Percentiles rank a stretch among this genome's conserved stretches.
These are phyloP conservation scores for Striga asiatica DNA, from an alignment of 257 asterid genomes.

Conservation along the genomic window DNA sequence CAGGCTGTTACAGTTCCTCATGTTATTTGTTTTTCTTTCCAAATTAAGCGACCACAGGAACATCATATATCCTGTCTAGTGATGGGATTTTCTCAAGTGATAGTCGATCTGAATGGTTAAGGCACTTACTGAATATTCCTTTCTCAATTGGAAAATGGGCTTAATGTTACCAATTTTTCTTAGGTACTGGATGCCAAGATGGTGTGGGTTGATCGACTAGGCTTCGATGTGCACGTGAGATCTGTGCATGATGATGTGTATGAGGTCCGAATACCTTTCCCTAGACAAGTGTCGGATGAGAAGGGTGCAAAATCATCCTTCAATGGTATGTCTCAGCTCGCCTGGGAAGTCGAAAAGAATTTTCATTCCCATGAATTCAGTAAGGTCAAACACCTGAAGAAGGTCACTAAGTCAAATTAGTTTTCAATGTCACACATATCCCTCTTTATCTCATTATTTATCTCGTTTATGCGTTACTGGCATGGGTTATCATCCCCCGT, in stretches of 20 bases:
- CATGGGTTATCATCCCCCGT: no score
- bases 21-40: no score
- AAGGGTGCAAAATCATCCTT: constrained; percentile 96
- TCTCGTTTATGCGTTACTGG: no score
- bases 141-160: constrained; percentile 10
- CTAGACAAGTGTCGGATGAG: constrained; percentile 83
- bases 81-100: not conserved
- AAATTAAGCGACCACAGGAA: no score
- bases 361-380: constrained; percentile 40
- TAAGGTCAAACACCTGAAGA: constrained; percentile 62
- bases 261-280: constrained; percentile 83
- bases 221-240: constrained; percentile 50
- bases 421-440: not conserved
- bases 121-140: not conserved
- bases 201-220: constrained; percentile 92
- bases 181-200: constrained; percentile 78
- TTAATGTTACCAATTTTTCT: not conserved
- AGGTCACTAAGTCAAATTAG: constrained; percentile 17
- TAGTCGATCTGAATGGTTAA: not conserved
- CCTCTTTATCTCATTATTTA: no score
- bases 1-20: no score
- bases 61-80: not conserved
- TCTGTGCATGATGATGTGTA: constrained; percentile 44
- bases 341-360: constrained; percentile 94
- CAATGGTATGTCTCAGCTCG: constrained; percentile 92